Base-by-base conservation (phyloP, 768 basidiomycete genomes). In the Mycena rosella region DNA sequence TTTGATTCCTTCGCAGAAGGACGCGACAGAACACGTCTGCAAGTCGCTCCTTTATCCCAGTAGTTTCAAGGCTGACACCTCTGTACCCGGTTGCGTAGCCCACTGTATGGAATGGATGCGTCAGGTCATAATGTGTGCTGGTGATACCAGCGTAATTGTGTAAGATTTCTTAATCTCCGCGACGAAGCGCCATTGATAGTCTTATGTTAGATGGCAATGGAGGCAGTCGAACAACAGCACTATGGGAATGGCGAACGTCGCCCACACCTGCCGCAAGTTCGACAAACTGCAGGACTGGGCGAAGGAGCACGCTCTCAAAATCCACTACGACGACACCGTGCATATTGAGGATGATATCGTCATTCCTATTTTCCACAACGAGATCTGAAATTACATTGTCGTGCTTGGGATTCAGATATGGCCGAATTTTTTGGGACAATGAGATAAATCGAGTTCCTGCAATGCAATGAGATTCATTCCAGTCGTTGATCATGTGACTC, bases 251-350 rank as follows among this genome's bases (percentile, higher is more conserved):
- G 67, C 62, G 1, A 67, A 75, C 51, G 67, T 74, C 44, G 70
- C 71, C 8, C 76, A 78, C 59, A 74, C 73, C 18, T 77, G 75
- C 58, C 69, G 75, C 27, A 69, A 73, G 38, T 78, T 73, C 62
- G 74, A 71, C 26, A 77, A 74, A 60, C 73, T 78, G 52, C 68
- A 69, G 58, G 70, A 76, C n/a, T 77, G 78, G 75, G 76, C 67
- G 17, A 47, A 72, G 45, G 58, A 74, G 18, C 67, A 62, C 9
- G 38, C 36, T 22, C 26, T 65, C 36, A 11, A 42, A 5, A 45
- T 24, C 14, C n/a, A 6, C 5, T 65, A 44, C 51, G 64, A 65
- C 24, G 49, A 57, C 14, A 52, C 64, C 2, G 64, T 65, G 36
- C 56, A 32, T n/a, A 65, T 65, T n/a, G 57, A 65, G 49, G 64